Evolutionary conservation across 129 eudicot genomes (phyloP), one percentile per base, ranked within the genome.

Genomic region (Silybum marianum): DNA sequence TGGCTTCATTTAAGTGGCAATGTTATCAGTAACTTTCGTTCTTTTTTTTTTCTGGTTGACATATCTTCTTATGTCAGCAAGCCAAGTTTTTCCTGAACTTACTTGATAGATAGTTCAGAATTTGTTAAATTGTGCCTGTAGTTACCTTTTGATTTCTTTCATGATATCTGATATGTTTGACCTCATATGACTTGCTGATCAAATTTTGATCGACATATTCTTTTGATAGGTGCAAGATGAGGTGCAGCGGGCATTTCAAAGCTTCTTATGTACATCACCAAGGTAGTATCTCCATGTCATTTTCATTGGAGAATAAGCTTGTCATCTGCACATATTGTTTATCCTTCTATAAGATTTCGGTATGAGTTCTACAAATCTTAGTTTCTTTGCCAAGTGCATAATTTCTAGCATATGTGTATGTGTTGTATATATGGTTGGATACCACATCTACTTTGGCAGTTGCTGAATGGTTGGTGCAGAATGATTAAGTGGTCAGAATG

Each of bases 191-290:
- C 19, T 48, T 0, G 19, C 30, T 38, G 40, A n/a, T n/a, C n/a
- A n/a, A 21, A 24, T 25, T 23, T 78, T 70, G 62, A 48, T 26
- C 75, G 69, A 58, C 13, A 60, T 70, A 69, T 54, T 58, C 74
- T 83, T 69, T n/a, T 79, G 69, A 78, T 86, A 94, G 98, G 93
- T 94, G 69, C 89, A 72, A 73, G 91, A 91, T 66, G 95, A 87
- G 74, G 87, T 94, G 69, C 81, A 88, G 12, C 84, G 38, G 19
- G 84, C 83, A 44, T 39, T 91, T 22, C 78, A 79, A 28, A 73
- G n/a, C 73, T 82, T 22, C 54, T 44, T 30, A 34, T 83, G 82
- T 32, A 46, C 88, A 32, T 72, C 42, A 78, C 73, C 88, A 84
- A 91, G 97, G 98, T 91, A 23, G 26, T 77, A 72, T 46, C 36